Evolutionary conservation across 1,284 basidiomycete species (phyloP).

Genomic region (Puccinia coronata): DNA sequence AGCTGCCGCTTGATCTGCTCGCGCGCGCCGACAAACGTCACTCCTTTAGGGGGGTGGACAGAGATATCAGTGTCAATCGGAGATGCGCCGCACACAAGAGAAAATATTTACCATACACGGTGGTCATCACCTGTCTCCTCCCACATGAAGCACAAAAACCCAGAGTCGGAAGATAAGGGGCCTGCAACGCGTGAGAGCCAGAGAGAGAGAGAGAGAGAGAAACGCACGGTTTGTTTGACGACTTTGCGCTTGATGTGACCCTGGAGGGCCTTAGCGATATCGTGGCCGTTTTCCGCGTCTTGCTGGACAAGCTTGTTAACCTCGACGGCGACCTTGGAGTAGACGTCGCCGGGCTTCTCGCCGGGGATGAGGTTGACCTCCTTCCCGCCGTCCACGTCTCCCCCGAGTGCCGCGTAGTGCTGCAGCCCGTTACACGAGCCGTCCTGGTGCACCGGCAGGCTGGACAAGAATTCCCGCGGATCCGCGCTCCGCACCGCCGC

Average conservation of each 20-base stretch:
- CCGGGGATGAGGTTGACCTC: constrained; percentile 89
- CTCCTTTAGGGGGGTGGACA: constrained; percentile 58
- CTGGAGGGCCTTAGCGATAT: constrained; percentile 68
- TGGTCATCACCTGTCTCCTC: constrained; percentile 82
- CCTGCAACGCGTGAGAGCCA: too few relatives aligned
- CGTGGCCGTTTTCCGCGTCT: constrained; percentile 64
- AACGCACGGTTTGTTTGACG: constrained; percentile 88
- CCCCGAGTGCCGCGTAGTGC: constrained; percentile 96
- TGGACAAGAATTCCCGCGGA: constrained; percentile 71
- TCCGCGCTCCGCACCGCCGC: constrained; percentile 74
- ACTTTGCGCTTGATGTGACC: constrained; percentile 90
- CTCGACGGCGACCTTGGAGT: constrained; percentile 86
- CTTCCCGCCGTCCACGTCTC: constrained; percentile 81
- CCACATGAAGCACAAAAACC: background rate
- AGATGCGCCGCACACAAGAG: background rate
- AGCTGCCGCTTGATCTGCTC: constrained; percentile 93
- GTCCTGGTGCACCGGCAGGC: constrained; percentile 94
- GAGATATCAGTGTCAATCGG: background rate
- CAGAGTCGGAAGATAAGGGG: constrained; percentile 33
- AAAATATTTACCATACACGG: constrained; percentile 76
- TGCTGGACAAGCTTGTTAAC: constrained; percentile 64
- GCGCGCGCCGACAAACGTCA: constrained; percentile 91
- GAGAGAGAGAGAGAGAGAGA: background rate
- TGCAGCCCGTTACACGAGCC: constrained; percentile 98
- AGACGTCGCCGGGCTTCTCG: constrained; percentile 91